A percentile compares a stretch with the other conserved stretches of the same genome.
phyloP scores from a whole-genome alignment of 2,329 filamentous ascomycete genomes.

The Neopestalotiopsis rosae region DNA sequence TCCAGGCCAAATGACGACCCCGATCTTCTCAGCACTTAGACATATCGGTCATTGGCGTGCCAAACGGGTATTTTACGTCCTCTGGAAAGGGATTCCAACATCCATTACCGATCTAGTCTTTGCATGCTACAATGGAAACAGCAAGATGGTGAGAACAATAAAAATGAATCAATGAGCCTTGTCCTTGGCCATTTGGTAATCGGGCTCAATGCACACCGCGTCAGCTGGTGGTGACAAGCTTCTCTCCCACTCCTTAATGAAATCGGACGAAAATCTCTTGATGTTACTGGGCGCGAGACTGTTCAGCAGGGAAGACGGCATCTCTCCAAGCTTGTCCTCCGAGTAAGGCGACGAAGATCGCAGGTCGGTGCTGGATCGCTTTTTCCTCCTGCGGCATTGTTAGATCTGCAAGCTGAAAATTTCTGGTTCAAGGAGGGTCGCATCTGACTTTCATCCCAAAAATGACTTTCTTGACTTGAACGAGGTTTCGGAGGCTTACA shows the following conservation, averaged over 20 bases:
- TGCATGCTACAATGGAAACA: background rate
- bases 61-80: background rate
- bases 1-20: background rate
- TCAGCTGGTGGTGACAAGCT: conserved; percentile 63
- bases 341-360: conserved; percentile 35
- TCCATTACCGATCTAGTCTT: background rate
- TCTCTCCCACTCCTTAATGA: conserved; percentile 93
- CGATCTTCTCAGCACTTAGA: background rate
- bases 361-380: conserved; percentile 33
- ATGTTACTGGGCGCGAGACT: conserved; percentile 77
- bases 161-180: conserved; percentile 8
- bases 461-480: conserved; percentile 21
- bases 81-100: background rate
- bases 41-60: background rate
- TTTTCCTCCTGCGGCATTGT: conserved; percentile 36
- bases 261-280: conserved; percentile 79
- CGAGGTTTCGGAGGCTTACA: conserved; percentile 47
- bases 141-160: background rate
- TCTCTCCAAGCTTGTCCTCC: conserved; percentile 55
- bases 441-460: conserved; percentile 1
- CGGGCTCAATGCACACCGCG: conserved; percentile 25
- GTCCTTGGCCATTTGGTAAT: conserved; percentile 21
- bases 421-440: background rate
- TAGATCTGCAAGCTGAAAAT: conserved; percentile 2
- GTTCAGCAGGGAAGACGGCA: conserved; percentile 73